phyloP scores from a whole-genome alignment of 495 filamentous ascomycete species.

The Neurospora sp. region DNA sequence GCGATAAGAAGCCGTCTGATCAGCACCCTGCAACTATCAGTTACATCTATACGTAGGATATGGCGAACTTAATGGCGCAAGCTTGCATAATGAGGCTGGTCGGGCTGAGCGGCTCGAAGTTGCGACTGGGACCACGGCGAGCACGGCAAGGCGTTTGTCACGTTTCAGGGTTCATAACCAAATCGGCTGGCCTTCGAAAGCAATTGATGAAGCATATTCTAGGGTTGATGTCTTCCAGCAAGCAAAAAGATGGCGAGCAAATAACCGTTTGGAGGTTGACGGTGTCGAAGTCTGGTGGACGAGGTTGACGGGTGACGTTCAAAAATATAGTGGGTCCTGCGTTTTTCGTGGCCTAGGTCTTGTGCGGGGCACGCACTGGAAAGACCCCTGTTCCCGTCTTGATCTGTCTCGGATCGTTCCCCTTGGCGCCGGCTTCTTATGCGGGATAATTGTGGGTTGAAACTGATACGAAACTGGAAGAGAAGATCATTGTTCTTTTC shows the following conservation, averaged over 20 bases:
- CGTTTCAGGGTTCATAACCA: neutral
- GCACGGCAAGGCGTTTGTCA: too few relatives aligned
- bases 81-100: neutral
- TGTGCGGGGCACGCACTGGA: neutral
- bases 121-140: neutral
- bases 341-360: neutral
- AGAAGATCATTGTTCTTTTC: neutral
- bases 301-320: neutral
- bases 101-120: neutral
- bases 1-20: too few relatives aligned
- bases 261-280: neutral
- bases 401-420: neutral
- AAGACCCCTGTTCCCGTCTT: neutral
- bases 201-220: neutral
- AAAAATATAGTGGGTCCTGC: neutral
- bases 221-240: neutral
- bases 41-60: too few relatives aligned
- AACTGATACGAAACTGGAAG: neutral
- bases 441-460: neutral
- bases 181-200: neutral
- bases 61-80: too few relatives aligned
- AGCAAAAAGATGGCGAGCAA: neutral
- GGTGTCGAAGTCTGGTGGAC: neutral
- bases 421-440: neutral
- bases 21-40: too few relatives aligned